A percentile compares a stretch with the other conserved stretches of the same genome.
These are phyloP conservation scores for Trichoderma sp. DNA, from an alignment of 2,329 filamentous ascomycete genomes.

Conservation along the genomic window DNA sequence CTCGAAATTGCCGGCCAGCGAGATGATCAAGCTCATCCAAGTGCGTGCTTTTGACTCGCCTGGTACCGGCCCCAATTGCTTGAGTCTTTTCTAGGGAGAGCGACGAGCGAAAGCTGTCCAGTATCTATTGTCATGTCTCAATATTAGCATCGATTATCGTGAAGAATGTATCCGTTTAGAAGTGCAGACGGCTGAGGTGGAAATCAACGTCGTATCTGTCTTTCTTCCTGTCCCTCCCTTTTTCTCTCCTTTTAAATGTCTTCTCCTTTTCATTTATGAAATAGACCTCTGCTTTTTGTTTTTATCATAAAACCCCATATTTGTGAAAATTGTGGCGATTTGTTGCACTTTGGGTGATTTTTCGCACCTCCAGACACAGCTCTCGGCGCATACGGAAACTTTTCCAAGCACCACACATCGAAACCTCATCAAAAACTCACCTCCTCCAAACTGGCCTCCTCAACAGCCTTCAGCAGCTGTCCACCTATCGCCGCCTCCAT, in stretches of 20 bases:
- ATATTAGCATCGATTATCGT: background rate
- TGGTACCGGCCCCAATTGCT: background rate
- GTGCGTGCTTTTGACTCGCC: conserved; percentile 33
- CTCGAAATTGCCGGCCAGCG: conserved; percentile 45
- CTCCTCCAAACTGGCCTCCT: conserved; percentile 58
- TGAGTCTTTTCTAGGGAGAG: background rate
- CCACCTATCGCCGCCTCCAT: conserved; percentile 46
- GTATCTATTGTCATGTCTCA: conserved; percentile 22
- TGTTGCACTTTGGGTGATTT: background rate
- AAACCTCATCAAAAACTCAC: conserved; percentile 39
- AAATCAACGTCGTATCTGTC: background rate
- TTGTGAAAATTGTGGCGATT: background rate
- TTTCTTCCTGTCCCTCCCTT: too few species aligned
- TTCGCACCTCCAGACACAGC: background rate
- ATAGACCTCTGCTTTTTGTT: background rate
- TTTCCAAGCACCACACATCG: background rate
- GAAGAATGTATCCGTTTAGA: background rate
- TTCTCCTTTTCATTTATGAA: too few species aligned
- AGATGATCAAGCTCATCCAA: conserved; percentile 48
- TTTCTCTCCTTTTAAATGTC: too few species aligned
- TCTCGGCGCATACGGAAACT: background rate
- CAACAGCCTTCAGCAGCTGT: conserved; percentile 52
- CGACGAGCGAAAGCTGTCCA: conserved; percentile 24
- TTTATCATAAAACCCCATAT: background rate
- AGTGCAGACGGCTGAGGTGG: background rate